Evolutionary conservation across 2,329 filamentous ascomycete species (phyloP).

Genomic region (Arthrobotrys sinensis): DNA sequence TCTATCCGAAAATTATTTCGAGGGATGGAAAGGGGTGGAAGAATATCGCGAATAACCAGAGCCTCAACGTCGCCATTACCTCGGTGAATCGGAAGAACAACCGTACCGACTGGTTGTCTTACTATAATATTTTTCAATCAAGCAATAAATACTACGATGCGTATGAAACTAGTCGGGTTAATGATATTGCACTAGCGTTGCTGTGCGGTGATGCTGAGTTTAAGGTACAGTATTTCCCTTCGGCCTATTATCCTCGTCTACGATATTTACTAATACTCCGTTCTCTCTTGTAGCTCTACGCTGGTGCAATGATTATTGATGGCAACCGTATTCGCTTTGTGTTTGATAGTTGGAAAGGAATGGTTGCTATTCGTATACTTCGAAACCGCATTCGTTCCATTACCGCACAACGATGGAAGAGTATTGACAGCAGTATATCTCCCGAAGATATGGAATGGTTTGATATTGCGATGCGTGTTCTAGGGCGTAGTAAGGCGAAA

Average conservation of each 20-base stretch:
- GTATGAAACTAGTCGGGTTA: constrained; percentile 85
- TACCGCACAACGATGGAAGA: constrained; percentile 45
- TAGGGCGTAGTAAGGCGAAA: constrained; percentile 44
- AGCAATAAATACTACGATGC: constrained; percentile 85
- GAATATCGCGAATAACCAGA: constrained; percentile 93
- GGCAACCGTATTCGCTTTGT: constrained; percentile 88
- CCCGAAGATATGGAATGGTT: constrained; percentile 52
- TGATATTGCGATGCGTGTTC: constrained; percentile 48
- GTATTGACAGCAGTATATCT: constrained; percentile 32
- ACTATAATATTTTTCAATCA: constrained; percentile 97
- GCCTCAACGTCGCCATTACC: constrained; percentile 86
- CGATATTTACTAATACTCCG: not conserved
- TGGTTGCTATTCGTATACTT: constrained; percentile 89
- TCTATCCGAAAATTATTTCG: constrained; percentile 92
- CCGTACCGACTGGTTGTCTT: constrained; percentile 83
- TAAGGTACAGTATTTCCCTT: constrained; percentile 74
- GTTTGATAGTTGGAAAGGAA: constrained; percentile 88
- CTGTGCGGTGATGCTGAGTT: constrained; percentile 91
- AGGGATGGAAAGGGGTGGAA: constrained; percentile 89
- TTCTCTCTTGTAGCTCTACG: constrained; percentile 76
- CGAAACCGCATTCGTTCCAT: constrained; percentile 70
- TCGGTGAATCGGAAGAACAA: constrained; percentile 85
- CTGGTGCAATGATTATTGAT: constrained; percentile 84
- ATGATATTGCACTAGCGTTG: constrained; percentile 85
- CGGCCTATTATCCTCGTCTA: not conserved